A percentile compares a stretch with the other conserved stretches of the same genome.
Conservation (phyloP, 371 early-diverging fungal genomes). For the Mucor racemosus region DNA sequence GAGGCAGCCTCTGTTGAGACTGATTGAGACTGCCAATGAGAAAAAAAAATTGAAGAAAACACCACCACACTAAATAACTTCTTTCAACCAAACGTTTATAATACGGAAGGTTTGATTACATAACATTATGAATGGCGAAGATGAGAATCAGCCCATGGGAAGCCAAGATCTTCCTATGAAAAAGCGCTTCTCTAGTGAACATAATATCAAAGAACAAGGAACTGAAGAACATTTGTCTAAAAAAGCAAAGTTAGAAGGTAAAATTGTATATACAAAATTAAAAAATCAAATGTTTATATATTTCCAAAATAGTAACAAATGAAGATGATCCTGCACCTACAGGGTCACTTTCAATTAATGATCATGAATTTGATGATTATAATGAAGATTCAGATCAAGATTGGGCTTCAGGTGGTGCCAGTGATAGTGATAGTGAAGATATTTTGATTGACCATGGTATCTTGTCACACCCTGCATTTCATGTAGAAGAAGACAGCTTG, state of each 20-base stretch:
- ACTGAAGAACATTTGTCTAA: constrained; percentile 7
- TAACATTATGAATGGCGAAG: constrained; percentile 16
- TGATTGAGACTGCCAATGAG: not conserved
- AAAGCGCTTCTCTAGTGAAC: constrained; percentile 18
- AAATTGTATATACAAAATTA: not conserved
- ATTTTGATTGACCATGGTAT: constrained; percentile 29
- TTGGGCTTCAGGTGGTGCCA: constrained; percentile 39
- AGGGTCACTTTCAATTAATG: constrained; percentile 20
- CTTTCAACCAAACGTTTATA: not conserved
- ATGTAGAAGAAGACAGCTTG: constrained; percentile 34
- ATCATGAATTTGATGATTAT: constrained; percentile 35
- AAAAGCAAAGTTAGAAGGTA: constrained; percentile 17
- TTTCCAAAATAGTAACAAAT: not conserved
- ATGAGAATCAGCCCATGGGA: constrained; percentile 14
- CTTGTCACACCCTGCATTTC: constrained; percentile 32
- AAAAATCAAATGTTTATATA: not conserved
- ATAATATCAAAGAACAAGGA: not conserved
- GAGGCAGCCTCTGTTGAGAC: too few species aligned
- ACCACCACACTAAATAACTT: not conserved
- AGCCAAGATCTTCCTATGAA: not conserved
- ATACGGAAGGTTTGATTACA: constrained; percentile 5
- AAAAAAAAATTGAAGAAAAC: constrained; percentile 2
- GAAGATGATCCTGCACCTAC: constrained; percentile 26
- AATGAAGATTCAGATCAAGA: constrained; percentile 58
- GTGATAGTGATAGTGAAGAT: constrained; percentile 29